Base-by-base conservation (phyloP, 176 grass and related monocot species). In the Carex myosuroides region DNA sequence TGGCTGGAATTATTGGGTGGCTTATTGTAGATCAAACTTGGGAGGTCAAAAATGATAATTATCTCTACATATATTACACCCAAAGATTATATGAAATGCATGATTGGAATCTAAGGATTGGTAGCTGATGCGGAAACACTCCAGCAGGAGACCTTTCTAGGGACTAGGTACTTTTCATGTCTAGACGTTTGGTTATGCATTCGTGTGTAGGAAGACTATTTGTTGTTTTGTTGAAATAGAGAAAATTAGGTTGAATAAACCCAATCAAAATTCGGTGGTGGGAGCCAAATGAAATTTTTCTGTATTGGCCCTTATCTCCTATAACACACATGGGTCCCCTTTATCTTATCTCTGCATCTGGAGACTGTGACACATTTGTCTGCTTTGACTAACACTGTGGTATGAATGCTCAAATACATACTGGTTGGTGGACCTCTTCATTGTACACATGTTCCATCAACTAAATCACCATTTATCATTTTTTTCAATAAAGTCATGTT, bases 391-490 rank as follows among this genome's bases (percentile, higher is more conserved):
- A 44, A 12, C 78, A 20, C 8, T 22, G 21, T 48, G 63, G 22
- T 11, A 83, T 83, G 81, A 30, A 83, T 83, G 42, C 21, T 69
- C 81, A 83, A 83, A 83, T 83, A 59, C 63, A 54, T 50, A 83
- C 44, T 83, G 60, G 64, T 64, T 48, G 16, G 54, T 64, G 79
- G 79, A 75, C 79, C 79, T 57, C 30, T 81, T 35, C 39, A 41
- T 48, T 48, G n/a, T 64, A 42, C 58, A 64, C 33, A 81, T 26
- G 58, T 81, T 44, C 8, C 32, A 48, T 64, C 60, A 64, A 6
- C 58, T 64, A 24, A 64, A 44, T 41, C 6, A 33, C 26, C 70
- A 74, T 50, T 74, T 74, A 26, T 13, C 62, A 69, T 83, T 69
- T 66, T 66, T 66, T 64, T 42, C 41, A 53, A 66, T 83, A 53